Percentiles rank a stretch among this genome's conserved stretches.
phyloP scores from a whole-genome alignment of 495 filamentous ascomycete species.

The Tuber brumale region DNA sequence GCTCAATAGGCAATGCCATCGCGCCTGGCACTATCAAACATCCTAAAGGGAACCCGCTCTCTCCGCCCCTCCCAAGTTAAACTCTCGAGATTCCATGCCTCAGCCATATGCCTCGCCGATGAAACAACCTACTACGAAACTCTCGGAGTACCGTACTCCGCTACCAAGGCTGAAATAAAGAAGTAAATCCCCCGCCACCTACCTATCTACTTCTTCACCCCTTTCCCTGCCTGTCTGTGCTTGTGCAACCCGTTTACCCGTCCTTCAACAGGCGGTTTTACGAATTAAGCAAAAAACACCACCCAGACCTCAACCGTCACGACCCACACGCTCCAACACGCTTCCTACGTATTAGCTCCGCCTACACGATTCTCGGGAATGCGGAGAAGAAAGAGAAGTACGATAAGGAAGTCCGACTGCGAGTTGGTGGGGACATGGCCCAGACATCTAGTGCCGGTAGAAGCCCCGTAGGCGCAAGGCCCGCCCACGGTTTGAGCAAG shows the following conservation, averaged over 20 bases:
- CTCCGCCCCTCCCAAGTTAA: not conserved
- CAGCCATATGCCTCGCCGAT: slow-evolving; percentile 37
- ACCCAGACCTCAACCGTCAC: slow-evolving; percentile 81
- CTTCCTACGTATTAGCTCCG: slow-evolving; percentile 80
- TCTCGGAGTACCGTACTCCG: slow-evolving; percentile 62
- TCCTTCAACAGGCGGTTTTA: slow-evolving; percentile 67
- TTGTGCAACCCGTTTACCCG: slow-evolving; percentile 18
- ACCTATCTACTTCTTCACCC: not conserved
- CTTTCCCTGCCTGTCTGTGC: slow-evolving; percentile 13
- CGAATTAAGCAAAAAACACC: slow-evolving; percentile 80
- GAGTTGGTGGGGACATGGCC: slow-evolving; percentile 41
- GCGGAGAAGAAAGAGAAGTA: slow-evolving; percentile 66
- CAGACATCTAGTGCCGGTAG: slow-evolving; percentile 35
- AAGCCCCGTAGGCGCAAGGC: slow-evolving; percentile 59
- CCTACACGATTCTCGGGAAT: slow-evolving; percentile 71
- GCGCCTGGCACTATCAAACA: slow-evolving; percentile 2
- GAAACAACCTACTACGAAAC: slow-evolving; percentile 69
- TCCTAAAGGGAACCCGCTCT: not conserved
- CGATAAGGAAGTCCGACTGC: slow-evolving; percentile 59
- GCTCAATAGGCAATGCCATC: slow-evolving; percentile 25
- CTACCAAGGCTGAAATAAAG: slow-evolving; percentile 72
- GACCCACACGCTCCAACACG: slow-evolving; percentile 65
- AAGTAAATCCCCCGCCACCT: slow-evolving; percentile 50
- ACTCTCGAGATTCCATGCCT: slow-evolving; percentile 45
- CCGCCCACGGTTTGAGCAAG: slow-evolving; percentile 70